Evolutionary conservation across 805 yeast species (phyloP).

Genomic region (Brettanomyces custersianus): DNA sequence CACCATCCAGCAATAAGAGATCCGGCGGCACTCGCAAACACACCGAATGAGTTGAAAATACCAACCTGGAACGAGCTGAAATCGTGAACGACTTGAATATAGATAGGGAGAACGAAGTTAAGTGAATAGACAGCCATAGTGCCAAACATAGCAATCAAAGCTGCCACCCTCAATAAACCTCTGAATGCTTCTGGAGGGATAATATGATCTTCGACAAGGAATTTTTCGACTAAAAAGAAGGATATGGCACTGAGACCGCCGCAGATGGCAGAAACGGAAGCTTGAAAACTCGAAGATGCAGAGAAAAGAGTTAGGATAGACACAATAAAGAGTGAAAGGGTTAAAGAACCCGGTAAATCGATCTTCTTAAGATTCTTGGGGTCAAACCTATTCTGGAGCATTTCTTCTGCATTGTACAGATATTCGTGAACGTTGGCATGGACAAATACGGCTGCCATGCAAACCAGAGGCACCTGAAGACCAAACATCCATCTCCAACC

Average conservation of each 20-base stretch:
- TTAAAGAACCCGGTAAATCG: conserved; percentile 33
- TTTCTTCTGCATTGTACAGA: conserved; percentile 15
- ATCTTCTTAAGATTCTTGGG: conserved; percentile 27
- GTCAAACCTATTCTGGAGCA: conserved; percentile 21
- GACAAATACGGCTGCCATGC: conserved; percentile 20
- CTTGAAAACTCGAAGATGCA: conserved; percentile 6
- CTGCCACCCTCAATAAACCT: conserved; percentile 31
- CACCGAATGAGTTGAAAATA: conserved; percentile 31
- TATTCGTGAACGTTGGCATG: conserved; percentile 26
- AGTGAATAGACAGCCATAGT: conserved; percentile 28
- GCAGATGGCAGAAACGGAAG: conserved; percentile 8
- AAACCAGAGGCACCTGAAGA: conserved; percentile 31
- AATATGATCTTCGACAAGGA: conserved; percentile 28
- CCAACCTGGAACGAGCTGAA: conserved; percentile 31
- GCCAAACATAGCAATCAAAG: conserved; percentile 29
- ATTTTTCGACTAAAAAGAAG: conserved; percentile 27
- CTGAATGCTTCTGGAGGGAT: conserved; percentile 31
- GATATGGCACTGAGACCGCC: conserved; percentile 9
- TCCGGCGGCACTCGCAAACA: conserved; percentile 30
- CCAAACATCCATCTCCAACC: conserved; percentile 40
- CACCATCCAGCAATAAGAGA: conserved; percentile 29
- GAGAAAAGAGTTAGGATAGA: conserved; percentile 28
- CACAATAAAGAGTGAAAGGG: conserved; percentile 26
- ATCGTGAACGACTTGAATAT: conserved; percentile 35
- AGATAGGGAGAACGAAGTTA: conserved; percentile 31